Evolutionary conservation across 768 basidiomycete genomes (phyloP), one percentile per base, ranked within the genome.

Genomic region (Pleurotus cornucopiae): DNA sequence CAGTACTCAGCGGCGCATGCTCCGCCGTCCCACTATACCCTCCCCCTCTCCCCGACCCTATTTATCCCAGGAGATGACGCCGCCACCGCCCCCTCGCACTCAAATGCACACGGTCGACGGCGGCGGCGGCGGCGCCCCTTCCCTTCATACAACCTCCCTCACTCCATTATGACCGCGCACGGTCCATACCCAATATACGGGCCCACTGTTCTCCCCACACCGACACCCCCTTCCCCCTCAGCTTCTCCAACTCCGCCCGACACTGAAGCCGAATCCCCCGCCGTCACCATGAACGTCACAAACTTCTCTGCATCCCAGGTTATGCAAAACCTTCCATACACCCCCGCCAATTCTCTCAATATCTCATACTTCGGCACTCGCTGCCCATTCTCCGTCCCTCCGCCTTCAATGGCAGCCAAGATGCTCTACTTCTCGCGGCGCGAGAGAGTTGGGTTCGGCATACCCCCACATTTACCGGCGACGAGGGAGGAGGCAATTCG

Each of bases 361-460:
- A 41, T 39, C 58, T 60, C 16, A 26, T 66, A 6, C 69, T 76
- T 63, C 75, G 66, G 60, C 58, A 61, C 30, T 57, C 71, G 40
- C 62, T 68, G 1, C 68, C 67, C 3, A 7, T 45, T 4, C 47
- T 76, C 16, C 44, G 62, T 43, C 59, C 62, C 1, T 85, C 87
- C 0, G 77, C 82, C 6, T 72, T 80, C 14, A 21, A 62, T 74
- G 30, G 80, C 86, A 0, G 88, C 88, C 0, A 84, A 81, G 39
- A 74, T 88, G 6, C 65, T 88, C 34, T 89, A 80, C 69, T 76
- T 86, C 46, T 73, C 84, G 7, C 79, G 83, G 16, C 72, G 79
- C 23, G 85, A 89, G 58, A 60, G 76, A 5, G 62, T 68, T 2
- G 72, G 76, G 0, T 73, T 86, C 58, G 63, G 55, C 7, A 63